phyloP scores from a whole-genome alignment of 1,139 yeast genomes.

The Pichia sp. region DNA sequence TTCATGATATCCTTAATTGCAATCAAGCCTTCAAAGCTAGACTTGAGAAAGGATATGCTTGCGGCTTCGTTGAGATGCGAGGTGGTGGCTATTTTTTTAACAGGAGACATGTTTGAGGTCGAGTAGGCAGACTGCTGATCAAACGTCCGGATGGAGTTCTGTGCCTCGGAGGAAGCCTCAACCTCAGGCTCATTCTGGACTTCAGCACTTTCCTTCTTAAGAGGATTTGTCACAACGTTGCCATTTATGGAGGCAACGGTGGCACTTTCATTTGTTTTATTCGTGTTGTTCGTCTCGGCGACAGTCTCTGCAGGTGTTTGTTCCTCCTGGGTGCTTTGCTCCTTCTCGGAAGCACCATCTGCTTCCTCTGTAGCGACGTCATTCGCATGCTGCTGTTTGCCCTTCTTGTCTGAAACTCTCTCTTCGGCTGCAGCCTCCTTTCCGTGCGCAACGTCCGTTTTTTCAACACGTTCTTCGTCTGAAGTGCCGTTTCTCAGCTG shows the following conservation, averaged over 20 bases:
- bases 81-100: slow-evolving; percentile 12
- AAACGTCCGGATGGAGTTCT: slow-evolving; percentile 11
- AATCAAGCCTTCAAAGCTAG: slow-evolving; percentile 43
- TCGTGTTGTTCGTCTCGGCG: background rate
- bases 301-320: background rate
- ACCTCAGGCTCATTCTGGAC: background rate
- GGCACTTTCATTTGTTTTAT: background rate
- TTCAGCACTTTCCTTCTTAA: background rate
- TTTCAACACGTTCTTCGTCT: background rate
- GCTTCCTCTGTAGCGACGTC: background rate
- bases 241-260: background rate
- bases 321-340: background rate
- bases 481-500: background rate
- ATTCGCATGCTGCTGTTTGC: background rate
- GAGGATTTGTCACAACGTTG: background rate
- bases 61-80: slow-evolving; percentile 28
- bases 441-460: background rate
- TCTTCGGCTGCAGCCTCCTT: background rate
- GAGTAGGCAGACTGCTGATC: slow-evolving; percentile 13
- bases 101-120: slow-evolving; percentile 12
- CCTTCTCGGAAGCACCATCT: background rate
- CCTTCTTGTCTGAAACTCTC: background rate
- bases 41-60: slow-evolving; percentile 42
- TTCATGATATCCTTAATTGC: slow-evolving; percentile 45
- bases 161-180: slow-evolving; percentile 1